Base-by-base conservation (phyloP, 208 protist species). In the Acanthamoeba divionensis region DNA sequence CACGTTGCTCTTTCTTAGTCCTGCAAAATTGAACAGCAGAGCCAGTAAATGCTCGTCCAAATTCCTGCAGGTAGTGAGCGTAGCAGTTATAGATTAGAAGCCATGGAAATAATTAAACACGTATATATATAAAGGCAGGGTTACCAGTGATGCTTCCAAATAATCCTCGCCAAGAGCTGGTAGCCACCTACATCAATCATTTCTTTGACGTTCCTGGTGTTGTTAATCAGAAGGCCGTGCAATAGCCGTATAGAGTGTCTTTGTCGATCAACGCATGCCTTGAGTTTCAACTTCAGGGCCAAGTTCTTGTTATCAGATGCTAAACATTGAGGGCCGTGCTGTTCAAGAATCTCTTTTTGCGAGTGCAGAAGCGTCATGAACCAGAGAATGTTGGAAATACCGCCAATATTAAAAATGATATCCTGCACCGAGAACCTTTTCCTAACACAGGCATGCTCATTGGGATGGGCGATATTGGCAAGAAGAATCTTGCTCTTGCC, bases 401-500 rank as follows among this genome's bases (percentile, higher is more conserved):
- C 75, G 33, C 75, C 75, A 13, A 85, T 85, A 63, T 85, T 85
- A 36, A 57, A 85, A 24, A 85, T 65, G 15, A 85, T 36, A 21
- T 85, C 75, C 52, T 85, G 75, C 2, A 65, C 29, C 6, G 75
- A 4, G 67, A 79, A 26, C 8, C 67, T 18, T 2, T 24, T 5
- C 6, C 67, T 41, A 41, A 79, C 24, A 26, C 45, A 18, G 26
- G 55, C 67, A 29, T 47, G 45, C 6, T 52, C 67, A 29, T 79
- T 13, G 31, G 50, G 67, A 21, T 79, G 41, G 6, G 67, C 67
- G 12, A 79, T 79, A 21, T 79, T 79, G 67, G 67, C 67, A 24
- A 79, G 67, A 24, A 79, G 67, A 21, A 79, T 79, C 45, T 79
- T 41, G 67, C 36, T 79, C 67, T 79, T 79, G 38, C n/a, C n/a